Percentiles rank a stretch among this genome's conserved stretches.
These are phyloP conservation scores for Xylaria sp. DNA, from an alignment of 2,329 filamentous ascomycete species.

Conservation along the genomic window DNA sequence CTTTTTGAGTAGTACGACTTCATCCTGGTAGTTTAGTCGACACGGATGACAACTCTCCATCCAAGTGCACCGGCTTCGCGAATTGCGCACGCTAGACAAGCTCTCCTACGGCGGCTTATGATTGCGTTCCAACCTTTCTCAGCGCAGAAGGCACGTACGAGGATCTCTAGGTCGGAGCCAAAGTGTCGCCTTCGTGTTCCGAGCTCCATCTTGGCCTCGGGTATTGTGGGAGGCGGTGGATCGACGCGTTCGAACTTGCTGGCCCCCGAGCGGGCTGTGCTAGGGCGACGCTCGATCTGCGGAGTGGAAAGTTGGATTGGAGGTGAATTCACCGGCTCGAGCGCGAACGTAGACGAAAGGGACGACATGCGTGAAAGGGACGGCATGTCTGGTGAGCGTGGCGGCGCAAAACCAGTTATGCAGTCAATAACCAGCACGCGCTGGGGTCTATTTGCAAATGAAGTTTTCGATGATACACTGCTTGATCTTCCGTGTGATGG, in stretches of 20 bases:
- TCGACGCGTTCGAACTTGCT: conserved; percentile 48
- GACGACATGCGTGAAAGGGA: conserved; percentile 59
- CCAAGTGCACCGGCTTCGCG: conserved; percentile 77
- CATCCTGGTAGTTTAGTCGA: conserved; percentile 54
- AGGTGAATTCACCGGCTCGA: conserved; percentile 42
- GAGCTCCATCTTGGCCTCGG: conserved; percentile 64
- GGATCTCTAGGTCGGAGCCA: conserved; percentile 73
- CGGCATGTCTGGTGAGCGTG: conserved; percentile 58
- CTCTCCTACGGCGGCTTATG: conserved; percentile 72
- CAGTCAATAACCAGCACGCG: conserved; percentile 71
- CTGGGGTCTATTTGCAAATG: conserved; percentile 47
- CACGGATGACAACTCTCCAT: conserved; percentile 73
- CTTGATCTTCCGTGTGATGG: conserved; percentile 31
- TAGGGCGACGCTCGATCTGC: conserved; percentile 43
- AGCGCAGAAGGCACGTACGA: conserved; percentile 78
- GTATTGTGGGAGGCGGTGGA: conserved; percentile 33
- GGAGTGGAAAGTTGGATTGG: conserved; percentile 42
- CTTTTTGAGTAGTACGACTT: not conserved
- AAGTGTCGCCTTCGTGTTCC: conserved; percentile 67
- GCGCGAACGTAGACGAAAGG: conserved; percentile 50
- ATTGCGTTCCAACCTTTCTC: conserved; percentile 79
- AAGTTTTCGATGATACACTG: conserved; percentile 35
- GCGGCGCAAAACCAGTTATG: conserved; percentile 64
- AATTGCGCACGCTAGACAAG: conserved; percentile 78
- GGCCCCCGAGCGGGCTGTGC: conserved; percentile 43